Conservation (phyloP, 2,329 filamentous ascomycete genomes). For the Botrytis porri region DNA sequence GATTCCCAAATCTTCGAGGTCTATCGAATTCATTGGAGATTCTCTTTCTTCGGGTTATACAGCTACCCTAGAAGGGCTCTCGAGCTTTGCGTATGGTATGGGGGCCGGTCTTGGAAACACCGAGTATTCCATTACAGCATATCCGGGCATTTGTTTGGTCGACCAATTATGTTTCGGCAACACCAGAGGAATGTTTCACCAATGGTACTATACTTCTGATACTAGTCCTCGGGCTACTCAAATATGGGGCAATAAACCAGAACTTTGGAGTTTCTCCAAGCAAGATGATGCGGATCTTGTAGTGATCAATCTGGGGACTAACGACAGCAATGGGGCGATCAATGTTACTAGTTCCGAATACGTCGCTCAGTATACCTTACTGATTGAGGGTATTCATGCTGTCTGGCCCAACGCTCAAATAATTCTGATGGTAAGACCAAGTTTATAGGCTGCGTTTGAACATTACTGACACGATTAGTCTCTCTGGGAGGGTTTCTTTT, state of each 20-base stretch:
- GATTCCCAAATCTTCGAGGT: conserved; percentile 39
- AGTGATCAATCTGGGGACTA: conserved; percentile 48
- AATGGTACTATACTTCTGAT: conserved; percentile 57
- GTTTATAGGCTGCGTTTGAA: conserved; percentile 36
- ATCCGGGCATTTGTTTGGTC: conserved; percentile 55
- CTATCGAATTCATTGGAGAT: conserved; percentile 46
- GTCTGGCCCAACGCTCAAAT: conserved; percentile 48
- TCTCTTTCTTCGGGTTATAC: conserved; percentile 55
- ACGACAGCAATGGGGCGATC: conserved; percentile 45
- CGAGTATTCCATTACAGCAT: conserved; percentile 57
- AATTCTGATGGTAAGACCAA: conserved; percentile 45
- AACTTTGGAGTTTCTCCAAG: conserved; percentile 46
- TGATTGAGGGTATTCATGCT: conserved; percentile 48
- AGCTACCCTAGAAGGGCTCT: conserved; percentile 56
- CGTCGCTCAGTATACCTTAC: conserved; percentile 43
- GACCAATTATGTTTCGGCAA: conserved; percentile 56
- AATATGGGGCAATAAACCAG: conserved; percentile 41
- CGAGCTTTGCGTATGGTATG: conserved; percentile 54
- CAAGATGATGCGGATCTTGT: conserved; percentile 46
- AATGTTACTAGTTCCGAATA: conserved; percentile 42
- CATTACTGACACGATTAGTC: conserved; percentile 39
- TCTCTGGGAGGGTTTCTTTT: conserved; percentile 54
- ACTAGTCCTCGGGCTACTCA: conserved; percentile 39
- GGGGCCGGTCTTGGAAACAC: conserved; percentile 55
- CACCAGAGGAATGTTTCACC: conserved; percentile 49